phyloP scores from a whole-genome alignment of 176 grass and related monocot species.

The Lolium rigidum region DNA sequence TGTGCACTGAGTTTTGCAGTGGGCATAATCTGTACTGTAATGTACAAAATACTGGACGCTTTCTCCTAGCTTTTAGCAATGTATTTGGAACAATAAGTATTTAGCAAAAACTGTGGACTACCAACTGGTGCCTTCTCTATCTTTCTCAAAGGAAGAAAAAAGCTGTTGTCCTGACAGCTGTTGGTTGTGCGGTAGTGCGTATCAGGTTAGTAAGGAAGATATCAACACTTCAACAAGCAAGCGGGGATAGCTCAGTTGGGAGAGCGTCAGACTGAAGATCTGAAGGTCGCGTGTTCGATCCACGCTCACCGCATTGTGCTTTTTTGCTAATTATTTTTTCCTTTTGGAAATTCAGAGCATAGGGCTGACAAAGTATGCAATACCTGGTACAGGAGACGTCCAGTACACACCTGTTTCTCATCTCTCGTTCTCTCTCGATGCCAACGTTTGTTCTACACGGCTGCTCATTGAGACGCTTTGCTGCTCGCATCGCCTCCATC shows the following conservation, averaged over 20 bases:
- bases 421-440: too few species aligned
- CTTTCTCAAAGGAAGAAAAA: not conserved
- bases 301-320: slow-evolving; percentile 63
- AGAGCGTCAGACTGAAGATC: slow-evolving; percentile 99
- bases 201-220: not conserved
- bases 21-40: slow-evolving; percentile 1
- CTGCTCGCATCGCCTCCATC: too few species aligned
- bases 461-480: too few species aligned
- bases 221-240: rapidly evolving
- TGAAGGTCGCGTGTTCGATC: slow-evolving; percentile 99
- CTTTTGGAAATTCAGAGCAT: not conserved
- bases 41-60: not conserved
- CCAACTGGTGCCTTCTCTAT: not conserved
- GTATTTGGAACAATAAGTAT: not conserved
- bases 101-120: not conserved
- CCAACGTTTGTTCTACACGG: too few species aligned
- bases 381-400: too few species aligned
- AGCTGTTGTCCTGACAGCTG: not conserved
- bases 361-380: too few species aligned
- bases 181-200: not conserved
- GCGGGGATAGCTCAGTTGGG: slow-evolving; percentile 99
- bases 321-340: not conserved
- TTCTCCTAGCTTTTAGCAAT: not conserved
- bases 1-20: slow-evolving; percentile 10
- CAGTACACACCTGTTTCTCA: too few species aligned